Conservation (phyloP, 768 basidiomycete genomes). For the Xerocomus spinulosus region DNA sequence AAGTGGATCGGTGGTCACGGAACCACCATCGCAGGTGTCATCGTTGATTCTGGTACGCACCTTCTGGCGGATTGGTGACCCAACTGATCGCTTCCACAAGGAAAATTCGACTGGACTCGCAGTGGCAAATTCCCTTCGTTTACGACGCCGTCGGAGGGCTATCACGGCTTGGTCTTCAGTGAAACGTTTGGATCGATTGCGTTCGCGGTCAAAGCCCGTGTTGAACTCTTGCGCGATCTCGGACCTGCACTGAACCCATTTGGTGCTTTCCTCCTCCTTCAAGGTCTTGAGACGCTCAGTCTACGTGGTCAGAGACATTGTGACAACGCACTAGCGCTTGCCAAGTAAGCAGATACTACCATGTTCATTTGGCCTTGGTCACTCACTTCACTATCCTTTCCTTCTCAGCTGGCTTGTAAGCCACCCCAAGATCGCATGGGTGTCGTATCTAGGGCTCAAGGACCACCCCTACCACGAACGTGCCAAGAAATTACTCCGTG, state of each 20-base stretch:
- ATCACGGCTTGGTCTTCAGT: constrained; percentile 49
- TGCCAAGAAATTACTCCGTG: constrained; percentile 54
- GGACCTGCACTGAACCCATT: constrained; percentile 54
- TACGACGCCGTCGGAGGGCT: constrained; percentile 51
- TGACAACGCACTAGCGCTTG: constrained; percentile 52
- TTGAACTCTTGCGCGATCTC: constrained; percentile 50
- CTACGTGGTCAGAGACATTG: constrained; percentile 55
- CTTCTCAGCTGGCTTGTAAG: constrained; percentile 46
- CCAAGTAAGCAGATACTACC: constrained; percentile 28
- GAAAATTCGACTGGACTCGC: constrained; percentile 53
- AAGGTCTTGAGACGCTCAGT: constrained; percentile 60
- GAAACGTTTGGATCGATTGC: constrained; percentile 50
- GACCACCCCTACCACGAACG: constrained; percentile 56
- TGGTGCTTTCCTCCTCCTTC: constrained; percentile 52
- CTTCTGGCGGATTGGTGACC: neutral
- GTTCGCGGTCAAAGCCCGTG: constrained; percentile 48
- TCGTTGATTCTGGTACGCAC: constrained; percentile 51
- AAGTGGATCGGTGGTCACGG: constrained; percentile 70
- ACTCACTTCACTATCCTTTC: no score
- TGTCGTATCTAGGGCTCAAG: constrained; percentile 69
- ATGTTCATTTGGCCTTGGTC: no score
- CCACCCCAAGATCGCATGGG: constrained; percentile 69
- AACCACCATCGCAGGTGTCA: constrained; percentile 61
- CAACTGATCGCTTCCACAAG: constrained; percentile 23
- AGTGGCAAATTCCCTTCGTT: constrained; percentile 55